Conservation (phyloP, 345 rosid species). For the Hirschfeldia incana region DNA sequence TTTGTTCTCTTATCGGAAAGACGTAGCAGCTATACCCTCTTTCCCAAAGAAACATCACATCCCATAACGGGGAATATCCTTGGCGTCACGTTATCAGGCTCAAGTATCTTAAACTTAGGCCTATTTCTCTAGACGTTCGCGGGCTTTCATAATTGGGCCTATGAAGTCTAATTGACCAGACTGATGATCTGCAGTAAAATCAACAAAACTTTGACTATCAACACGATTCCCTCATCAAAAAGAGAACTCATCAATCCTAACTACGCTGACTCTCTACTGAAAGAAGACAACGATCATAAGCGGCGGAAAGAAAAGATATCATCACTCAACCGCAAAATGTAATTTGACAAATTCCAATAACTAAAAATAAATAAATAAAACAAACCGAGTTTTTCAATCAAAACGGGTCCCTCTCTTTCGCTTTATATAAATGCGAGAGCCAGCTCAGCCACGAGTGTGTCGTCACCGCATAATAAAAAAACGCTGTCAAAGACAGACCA, state of each 20-base stretch:
- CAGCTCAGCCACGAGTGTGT: conserved; percentile 42
- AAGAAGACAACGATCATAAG: background rate
- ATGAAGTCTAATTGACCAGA: background rate
- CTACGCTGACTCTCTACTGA: background rate
- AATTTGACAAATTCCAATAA: conserved; percentile 7
- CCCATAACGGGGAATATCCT: background rate
- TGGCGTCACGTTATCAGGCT: background rate
- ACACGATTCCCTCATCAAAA: background rate
- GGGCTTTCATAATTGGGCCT: background rate
- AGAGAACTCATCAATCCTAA: background rate
- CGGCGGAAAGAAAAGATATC: background rate
- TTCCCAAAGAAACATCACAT: background rate
- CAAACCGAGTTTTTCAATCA: background rate
- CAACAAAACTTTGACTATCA: background rate
- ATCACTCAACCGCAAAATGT: background rate
- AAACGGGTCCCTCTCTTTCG: background rate
- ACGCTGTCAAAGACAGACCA: background rate
- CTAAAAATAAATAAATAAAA: background rate
- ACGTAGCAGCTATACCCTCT: background rate
- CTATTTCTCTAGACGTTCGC: too few relatives aligned
- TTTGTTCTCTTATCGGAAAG: background rate
- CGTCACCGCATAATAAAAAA: conserved; percentile 5
- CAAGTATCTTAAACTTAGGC: background rate
- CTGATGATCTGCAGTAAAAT: background rate
- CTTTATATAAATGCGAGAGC: background rate